Evolutionary conservation across 2,329 filamentous ascomycete genomes (phyloP).

Genomic region (Daldinia sp.): DNA sequence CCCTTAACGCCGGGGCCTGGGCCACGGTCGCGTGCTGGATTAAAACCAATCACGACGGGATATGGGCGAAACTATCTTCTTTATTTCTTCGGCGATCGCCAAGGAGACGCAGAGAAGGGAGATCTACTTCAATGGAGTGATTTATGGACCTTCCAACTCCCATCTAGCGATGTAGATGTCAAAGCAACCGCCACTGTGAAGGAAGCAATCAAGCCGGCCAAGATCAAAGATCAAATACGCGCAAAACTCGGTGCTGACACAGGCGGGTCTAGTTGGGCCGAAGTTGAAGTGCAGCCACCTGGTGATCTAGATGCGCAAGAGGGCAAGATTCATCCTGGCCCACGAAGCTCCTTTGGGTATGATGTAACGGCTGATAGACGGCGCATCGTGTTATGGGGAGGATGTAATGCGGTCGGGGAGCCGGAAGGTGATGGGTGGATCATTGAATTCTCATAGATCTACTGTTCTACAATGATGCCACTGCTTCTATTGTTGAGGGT

Average conservation of each 20-base stretch:
- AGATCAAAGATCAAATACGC: slow-evolving; percentile 59
- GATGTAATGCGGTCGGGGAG: slow-evolving; percentile 53
- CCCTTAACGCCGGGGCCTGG: slow-evolving; percentile 52
- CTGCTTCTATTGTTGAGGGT: background rate
- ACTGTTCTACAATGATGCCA: background rate
- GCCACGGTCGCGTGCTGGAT: slow-evolving; percentile 52
- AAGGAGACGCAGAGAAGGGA: slow-evolving; percentile 36
- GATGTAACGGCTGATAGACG: slow-evolving; percentile 55
- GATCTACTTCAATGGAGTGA: slow-evolving; percentile 49
- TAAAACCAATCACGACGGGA: slow-evolving; percentile 58
- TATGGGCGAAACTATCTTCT: slow-evolving; percentile 61
- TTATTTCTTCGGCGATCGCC: slow-evolving; percentile 56
- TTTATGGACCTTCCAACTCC: slow-evolving; percentile 62
- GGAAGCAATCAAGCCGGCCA: slow-evolving; percentile 55
- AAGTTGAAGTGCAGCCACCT: slow-evolving; percentile 56
- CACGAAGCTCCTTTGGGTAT: slow-evolving; percentile 52
- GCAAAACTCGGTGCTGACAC: slow-evolving; percentile 54
- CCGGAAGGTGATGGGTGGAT: slow-evolving; percentile 53
- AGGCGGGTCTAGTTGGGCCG: slow-evolving; percentile 58
- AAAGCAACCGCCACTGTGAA: slow-evolving; percentile 34
- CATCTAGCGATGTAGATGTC: slow-evolving; percentile 45
- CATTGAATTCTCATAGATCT: slow-evolving; percentile 39
- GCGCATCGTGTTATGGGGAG: slow-evolving; percentile 62
- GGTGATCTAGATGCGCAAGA: slow-evolving; percentile 52
- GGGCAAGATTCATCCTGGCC: slow-evolving; percentile 53